These are phyloP conservation scores for Fusarium sp. DNA, from an alignment of 2,329 filamentous ascomycete species.

Conservation along the genomic window DNA sequence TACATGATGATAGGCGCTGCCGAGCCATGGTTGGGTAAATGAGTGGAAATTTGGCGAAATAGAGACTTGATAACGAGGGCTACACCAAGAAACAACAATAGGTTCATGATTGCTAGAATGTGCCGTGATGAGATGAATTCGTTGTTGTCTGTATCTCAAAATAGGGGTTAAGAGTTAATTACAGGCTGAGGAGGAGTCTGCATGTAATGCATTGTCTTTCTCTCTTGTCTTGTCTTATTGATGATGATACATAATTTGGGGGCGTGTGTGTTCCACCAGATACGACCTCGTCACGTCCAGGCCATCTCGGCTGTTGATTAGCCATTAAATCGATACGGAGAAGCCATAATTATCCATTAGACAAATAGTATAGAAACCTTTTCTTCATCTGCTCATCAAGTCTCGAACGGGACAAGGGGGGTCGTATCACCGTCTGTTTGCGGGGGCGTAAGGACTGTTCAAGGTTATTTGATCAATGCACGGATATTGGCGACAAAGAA, in stretches of 20 bases:
- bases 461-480: slow-evolving; percentile 27
- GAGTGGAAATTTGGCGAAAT: slow-evolving; percentile 32
- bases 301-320: slow-evolving; percentile 25
- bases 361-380: background rate
- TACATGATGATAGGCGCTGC: slow-evolving; percentile 34
- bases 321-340: slow-evolving; percentile 5
- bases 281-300: slow-evolving; percentile 9
- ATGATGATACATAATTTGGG: background rate
- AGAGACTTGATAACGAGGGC: background rate
- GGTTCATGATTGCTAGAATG: background rate
- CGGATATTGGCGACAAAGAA: slow-evolving; percentile 11
- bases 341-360: background rate
- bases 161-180: slow-evolving; percentile 13
- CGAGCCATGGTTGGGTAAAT: slow-evolving; percentile 33
- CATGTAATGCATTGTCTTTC: background rate
- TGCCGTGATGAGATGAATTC: background rate
- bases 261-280: background rate
- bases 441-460: slow-evolving; percentile 15
- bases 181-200: slow-evolving; percentile 3
- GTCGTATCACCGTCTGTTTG: slow-evolving; percentile 8
- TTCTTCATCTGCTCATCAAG: background rate
- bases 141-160: background rate
- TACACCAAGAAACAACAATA: background rate
- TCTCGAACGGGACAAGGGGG: background rate
- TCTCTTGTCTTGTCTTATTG: background rate